These are phyloP conservation scores for Lanmaoa rubissima DNA, from an alignment of 768 basidiomycete genomes.

Conservation along the genomic window DNA sequence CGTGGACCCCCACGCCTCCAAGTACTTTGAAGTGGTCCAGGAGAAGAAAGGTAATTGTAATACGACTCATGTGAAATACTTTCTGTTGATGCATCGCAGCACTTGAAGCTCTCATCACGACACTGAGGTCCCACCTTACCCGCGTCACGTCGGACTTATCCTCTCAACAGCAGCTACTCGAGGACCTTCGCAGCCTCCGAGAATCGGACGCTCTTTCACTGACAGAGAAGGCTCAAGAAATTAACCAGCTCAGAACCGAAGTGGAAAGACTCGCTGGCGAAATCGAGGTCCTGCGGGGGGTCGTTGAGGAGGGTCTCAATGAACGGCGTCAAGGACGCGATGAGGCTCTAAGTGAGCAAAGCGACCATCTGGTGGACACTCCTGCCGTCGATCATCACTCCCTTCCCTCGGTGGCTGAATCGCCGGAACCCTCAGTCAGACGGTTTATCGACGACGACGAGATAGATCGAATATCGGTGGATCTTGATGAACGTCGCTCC, in stretches of 20 bases:
- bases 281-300: conserved; percentile 80
- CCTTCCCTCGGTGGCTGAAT: neutral
- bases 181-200: conserved; percentile 59
- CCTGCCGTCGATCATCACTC: neutral
- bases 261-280: conserved; percentile 82
- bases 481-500: conserved; percentile 65
- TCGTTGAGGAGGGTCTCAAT: conserved; percentile 83
- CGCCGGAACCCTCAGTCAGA: conserved; percentile 10
- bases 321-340: conserved; percentile 64
- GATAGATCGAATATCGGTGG: conserved; percentile 58
- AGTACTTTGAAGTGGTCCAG: conserved; percentile 77
- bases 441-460: conserved; percentile 58
- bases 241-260: conserved; percentile 65
- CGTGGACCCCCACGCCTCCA: conserved; percentile 38
- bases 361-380: neutral
- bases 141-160: conserved; percentile 78
- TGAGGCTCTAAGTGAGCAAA: conserved; percentile 13
- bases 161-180: conserved; percentile 68
- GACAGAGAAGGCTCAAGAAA: conserved; percentile 61
- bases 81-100: conserved; percentile 44
- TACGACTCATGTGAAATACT: neutral
- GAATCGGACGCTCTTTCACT: conserved; percentile 60
- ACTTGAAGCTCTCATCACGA: conserved; percentile 73
- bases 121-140: conserved; percentile 71
- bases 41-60: conserved; percentile 81